phyloP scores from a whole-genome alignment of 2,329 filamentous ascomycete genomes.

The Tolypocladium tropicale region DNA sequence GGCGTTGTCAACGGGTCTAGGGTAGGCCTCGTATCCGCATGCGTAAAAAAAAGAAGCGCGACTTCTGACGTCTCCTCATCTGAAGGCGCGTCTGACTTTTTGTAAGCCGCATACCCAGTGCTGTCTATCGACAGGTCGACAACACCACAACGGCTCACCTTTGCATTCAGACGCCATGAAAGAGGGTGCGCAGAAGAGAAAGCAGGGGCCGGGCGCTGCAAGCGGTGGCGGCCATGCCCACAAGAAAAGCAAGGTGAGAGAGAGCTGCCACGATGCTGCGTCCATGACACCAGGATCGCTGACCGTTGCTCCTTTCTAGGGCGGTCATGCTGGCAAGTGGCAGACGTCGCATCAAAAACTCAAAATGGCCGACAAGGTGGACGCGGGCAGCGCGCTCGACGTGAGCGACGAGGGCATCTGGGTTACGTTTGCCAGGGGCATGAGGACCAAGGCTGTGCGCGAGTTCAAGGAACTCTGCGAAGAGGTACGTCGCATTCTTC shows the following conservation, averaged over 20 bases:
- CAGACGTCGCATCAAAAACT: constrained; percentile 48
- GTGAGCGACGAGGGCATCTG: constrained; percentile 66
- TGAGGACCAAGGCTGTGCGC: constrained; percentile 57
- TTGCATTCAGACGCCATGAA: constrained; percentile 16
- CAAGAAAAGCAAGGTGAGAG: constrained; percentile 32
- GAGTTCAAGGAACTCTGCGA: constrained; percentile 59
- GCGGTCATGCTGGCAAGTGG: constrained; percentile 48
- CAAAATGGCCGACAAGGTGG: constrained; percentile 32
- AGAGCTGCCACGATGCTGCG: no score
- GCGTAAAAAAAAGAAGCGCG: background rate
- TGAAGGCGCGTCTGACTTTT: background rate
- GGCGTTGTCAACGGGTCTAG: background rate
- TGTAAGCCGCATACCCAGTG: background rate
- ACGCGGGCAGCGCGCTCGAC: constrained; percentile 40
- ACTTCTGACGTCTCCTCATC: background rate
- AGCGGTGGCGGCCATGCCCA: constrained; percentile 13
- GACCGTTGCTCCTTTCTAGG: constrained; percentile 17
- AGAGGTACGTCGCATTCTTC: constrained; percentile 36
- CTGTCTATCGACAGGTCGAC: background rate
- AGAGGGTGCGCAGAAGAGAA: constrained; percentile 23
- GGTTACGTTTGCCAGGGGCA: constrained; percentile 65
- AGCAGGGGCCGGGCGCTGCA: constrained; percentile 17
- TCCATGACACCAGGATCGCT: background rate
- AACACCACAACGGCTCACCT: background rate
- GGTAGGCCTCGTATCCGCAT: background rate